These are phyloP conservation scores for Talaromyces verruculosus DNA, from an alignment of 2,329 filamentous ascomycete genomes.

Conservation along the genomic window DNA sequence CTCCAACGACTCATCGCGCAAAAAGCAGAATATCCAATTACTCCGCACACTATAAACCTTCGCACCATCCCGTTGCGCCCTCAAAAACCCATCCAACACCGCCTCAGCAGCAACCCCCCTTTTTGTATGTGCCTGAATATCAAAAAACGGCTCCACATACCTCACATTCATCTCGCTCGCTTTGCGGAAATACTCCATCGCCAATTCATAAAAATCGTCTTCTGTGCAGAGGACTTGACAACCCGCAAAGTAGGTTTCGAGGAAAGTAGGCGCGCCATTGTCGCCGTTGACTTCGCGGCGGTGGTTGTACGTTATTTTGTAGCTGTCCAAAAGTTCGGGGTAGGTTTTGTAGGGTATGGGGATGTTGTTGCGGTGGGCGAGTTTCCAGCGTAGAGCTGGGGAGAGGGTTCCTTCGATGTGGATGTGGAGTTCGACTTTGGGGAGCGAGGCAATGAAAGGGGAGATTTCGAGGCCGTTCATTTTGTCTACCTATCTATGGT, in stretches of 20 bases:
- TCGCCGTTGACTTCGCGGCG: constrained; percentile 39
- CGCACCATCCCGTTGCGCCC: constrained; percentile 35
- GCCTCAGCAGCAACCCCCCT: constrained; percentile 35
- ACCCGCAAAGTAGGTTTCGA: constrained; percentile 29
- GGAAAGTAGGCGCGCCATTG: constrained; percentile 33
- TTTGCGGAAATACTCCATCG: constrained; percentile 41
- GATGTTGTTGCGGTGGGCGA: constrained; percentile 43
- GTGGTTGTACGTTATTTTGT: constrained; percentile 40
- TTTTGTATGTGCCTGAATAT: constrained; percentile 45
- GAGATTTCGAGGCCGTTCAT: constrained; percentile 26
- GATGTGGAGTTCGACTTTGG: constrained; percentile 50
- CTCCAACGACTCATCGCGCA: constrained; percentile 43
- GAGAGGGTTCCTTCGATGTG: constrained; percentile 51
- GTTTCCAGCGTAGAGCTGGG: constrained; percentile 44
- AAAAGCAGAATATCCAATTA: constrained; percentile 47
- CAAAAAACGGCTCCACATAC: constrained; percentile 47
- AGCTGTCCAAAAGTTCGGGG: constrained; percentile 36
- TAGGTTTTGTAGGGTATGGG: constrained; percentile 33
- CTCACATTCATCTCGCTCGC: constrained; percentile 40
- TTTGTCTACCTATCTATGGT: not conserved
- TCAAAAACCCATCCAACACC: constrained; percentile 39
- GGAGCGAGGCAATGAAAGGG: constrained; percentile 39
- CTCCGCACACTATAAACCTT: constrained; percentile 31
- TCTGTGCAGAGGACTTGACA: constrained; percentile 33
- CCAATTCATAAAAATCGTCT: constrained; percentile 44